Conservation (phyloP, 768 basidiomycete species). For the Russula brevipes region DNA sequence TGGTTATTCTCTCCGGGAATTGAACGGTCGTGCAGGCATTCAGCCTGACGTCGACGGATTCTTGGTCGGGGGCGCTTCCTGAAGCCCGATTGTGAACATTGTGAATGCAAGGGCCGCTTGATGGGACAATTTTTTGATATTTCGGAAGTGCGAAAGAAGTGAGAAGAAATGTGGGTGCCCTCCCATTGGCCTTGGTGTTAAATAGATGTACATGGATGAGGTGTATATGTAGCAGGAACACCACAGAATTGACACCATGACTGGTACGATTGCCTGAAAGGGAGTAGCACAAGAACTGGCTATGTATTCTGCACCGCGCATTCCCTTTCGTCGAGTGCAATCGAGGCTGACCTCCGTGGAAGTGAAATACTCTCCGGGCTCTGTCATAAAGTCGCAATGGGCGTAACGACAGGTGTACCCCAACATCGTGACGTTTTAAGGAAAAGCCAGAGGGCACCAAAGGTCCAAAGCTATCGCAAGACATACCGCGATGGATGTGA, state of each 20-base stretch:
- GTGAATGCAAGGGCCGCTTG: conserved; percentile 57
- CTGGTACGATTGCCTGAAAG: not conserved
- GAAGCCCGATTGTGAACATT: conserved; percentile 93
- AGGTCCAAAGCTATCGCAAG: not conserved
- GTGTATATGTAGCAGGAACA: conserved; percentile 4
- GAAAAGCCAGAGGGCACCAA: not conserved
- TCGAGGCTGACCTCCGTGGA: too few relatives aligned
- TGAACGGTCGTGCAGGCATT: conserved; percentile 41
- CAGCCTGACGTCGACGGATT: conserved; percentile 92
- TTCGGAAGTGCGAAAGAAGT: not conserved
- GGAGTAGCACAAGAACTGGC: not conserved
- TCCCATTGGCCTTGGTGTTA: not conserved
- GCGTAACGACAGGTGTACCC: not conserved
- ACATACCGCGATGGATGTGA: not conserved
- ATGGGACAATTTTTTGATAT: not conserved
- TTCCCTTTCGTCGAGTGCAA: not conserved
- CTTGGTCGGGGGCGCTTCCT: conserved; percentile 97
- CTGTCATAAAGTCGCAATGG: not conserved
- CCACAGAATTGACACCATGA: not conserved
- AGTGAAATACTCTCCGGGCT: too few relatives aligned
- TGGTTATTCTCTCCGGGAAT: not conserved
- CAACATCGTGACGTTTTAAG: not conserved
- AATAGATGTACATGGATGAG: not conserved
- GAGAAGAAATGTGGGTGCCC: not conserved
- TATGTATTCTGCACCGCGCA: not conserved